A percentile compares a stretch with the other conserved stretches of the same genome.
These are phyloP conservation scores for Neocucurbitaria cava DNA, from an alignment of 2,329 filamentous ascomycete species.

Conservation along the genomic window DNA sequence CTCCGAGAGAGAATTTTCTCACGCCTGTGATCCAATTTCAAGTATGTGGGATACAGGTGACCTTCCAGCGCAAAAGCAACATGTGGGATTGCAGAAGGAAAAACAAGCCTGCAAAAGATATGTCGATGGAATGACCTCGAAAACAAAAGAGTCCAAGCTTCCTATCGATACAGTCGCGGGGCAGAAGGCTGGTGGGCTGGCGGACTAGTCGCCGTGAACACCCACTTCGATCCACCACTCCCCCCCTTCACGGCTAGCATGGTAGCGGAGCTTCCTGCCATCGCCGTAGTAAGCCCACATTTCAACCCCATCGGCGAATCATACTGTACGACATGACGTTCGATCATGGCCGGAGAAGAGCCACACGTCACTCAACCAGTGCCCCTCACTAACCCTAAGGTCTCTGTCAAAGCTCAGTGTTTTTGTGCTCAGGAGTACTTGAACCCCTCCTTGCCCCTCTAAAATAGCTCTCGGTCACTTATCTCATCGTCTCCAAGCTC, in stretches of 20 bases:
- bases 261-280: slow-evolving; percentile 14
- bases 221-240: slow-evolving; percentile 22
- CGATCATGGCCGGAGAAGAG: slow-evolving; percentile 10
- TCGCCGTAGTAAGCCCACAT: slow-evolving; percentile 29
- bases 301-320: slow-evolving; percentile 28
- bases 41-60: background rate
- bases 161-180: slow-evolving; percentile 8
- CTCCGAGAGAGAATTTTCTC: background rate
- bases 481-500: slow-evolving; percentile 18
- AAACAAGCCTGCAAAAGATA: slow-evolving; percentile 3
- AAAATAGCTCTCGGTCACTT: slow-evolving; percentile 11
- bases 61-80: background rate
- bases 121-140: background rate
- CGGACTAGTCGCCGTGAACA: slow-evolving; percentile 17
- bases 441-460: slow-evolving; percentile 38
- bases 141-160: slow-evolving; percentile 20
- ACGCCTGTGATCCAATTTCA: background rate
- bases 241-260: slow-evolving; percentile 26
- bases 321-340: slow-evolving; percentile 25
- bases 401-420: slow-evolving; percentile 25
- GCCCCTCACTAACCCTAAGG: slow-evolving; percentile 37
- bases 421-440: slow-evolving; percentile 38
- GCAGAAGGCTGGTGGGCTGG: background rate
- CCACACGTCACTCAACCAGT: slow-evolving; percentile 38
- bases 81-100: slow-evolving; percentile 12